Conservation (phyloP, 1,284 basidiomycete genomes). For the Austroboletus rostrupii region DNA sequence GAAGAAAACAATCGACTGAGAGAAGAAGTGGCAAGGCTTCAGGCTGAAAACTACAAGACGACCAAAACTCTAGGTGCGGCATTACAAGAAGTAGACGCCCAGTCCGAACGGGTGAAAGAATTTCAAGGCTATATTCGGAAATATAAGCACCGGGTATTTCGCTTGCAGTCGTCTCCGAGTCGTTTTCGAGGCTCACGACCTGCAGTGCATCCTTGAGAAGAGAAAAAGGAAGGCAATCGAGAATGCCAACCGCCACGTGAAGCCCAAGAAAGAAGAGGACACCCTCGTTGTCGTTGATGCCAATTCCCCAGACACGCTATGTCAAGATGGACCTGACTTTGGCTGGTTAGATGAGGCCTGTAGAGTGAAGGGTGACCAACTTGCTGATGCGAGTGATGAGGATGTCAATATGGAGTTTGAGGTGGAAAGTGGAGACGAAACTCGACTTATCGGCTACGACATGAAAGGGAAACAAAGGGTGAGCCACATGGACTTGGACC, state of each 20-base stretch:
- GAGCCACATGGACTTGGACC: constrained; percentile 1
- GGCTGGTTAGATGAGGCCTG: constrained; percentile 31
- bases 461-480: constrained; percentile 11
- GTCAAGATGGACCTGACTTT: constrained; percentile 13
- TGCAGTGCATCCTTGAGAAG: constrained; percentile 23
- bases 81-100: constrained; percentile 13
- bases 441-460: neutral
- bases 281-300: constrained; percentile 28
- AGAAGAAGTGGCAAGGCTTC: constrained; percentile 20
- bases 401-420: constrained; percentile 6
- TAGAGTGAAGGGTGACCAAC: constrained; percentile 24
- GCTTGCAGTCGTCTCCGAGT: neutral
- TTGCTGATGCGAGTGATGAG: constrained; percentile 18
- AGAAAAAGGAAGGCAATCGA: constrained; percentile 29
- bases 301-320: constrained; percentile 24
- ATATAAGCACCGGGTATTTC: constrained; percentile 18
- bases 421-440: constrained; percentile 20
- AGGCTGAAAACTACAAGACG: constrained; percentile 24
- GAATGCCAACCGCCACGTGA: constrained; percentile 3
- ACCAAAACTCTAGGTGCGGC: constrained; percentile 16
- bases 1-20: constrained; percentile 12
- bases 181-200: constrained; percentile 1
- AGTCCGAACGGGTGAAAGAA: constrained; percentile 18
- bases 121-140: constrained; percentile 19
- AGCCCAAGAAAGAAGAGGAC: constrained; percentile 23